Evolutionary conservation across 2,329 filamentous ascomycete genomes (phyloP), one percentile per base, ranked within the genome.

Genomic region (Ophiocordyceps camponoti-leonardi): DNA sequence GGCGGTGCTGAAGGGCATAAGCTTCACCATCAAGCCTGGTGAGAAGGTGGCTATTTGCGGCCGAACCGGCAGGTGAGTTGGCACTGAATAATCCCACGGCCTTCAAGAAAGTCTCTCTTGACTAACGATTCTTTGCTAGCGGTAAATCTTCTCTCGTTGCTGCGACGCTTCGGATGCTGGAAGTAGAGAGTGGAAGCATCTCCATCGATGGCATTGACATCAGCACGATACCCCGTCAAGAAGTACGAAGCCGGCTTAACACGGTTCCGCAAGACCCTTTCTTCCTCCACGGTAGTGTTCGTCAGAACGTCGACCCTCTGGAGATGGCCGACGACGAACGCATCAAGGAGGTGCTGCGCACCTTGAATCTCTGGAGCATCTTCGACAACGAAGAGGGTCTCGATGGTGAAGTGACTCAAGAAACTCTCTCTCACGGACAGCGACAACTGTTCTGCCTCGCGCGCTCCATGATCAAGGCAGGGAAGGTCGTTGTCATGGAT

Each of bases 261-360:
- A 62, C 62, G 1, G 54, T 75, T 1, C 65, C 73, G 0, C 73
- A 77, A 56, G 71, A 75, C 42, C 61, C 69, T 0, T 66, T 73
- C 47, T 63, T 72, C 19, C 55, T 75, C 5, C 62, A 63, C 1
- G 71, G 68, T 1, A 68, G 58, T 0, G 56, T 77, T 3, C 64
- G 69, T 0, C 55, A 60, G 3, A 77, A 77, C 43, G 56, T 71
- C 2, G 69, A 74, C 48, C 71, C 71, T 0, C 52, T 56, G 3
- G 49, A 52, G 1, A 48, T 51, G 7, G 56, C 56, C 41, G 57
- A 58, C 3, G 65, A 73, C 41, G 60, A 62, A 6, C 56, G 57
- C 3, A 66, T 73, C 41, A 59, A 65, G 37, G 48, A 57, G 3
- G 68, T 65, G 0, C 56, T 77, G 10, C 53, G 63, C 5, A 62